Evolutionary conservation across 352 stramenopile species (phyloP), one percentile per base, ranked within the genome.

Genomic region (Globisporangium spinosum): DNA sequence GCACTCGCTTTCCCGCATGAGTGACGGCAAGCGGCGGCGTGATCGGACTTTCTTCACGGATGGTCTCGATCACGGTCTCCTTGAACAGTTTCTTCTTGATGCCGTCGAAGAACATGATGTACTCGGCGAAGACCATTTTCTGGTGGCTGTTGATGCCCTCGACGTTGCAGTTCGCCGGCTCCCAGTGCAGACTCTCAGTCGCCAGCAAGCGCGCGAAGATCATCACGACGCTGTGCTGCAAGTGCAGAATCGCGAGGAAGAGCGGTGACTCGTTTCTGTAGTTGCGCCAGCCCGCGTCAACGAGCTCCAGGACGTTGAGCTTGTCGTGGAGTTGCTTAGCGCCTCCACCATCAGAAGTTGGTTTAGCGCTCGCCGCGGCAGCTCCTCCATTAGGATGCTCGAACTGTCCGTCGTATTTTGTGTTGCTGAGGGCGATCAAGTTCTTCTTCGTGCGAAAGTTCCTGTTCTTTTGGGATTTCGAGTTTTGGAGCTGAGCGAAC

Each of bases 91-190:
- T 79, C 53, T 81, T 83, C n/a, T 58, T 68, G 35, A 80, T 47
- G 9, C 82, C 77, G 43, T 89, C 77, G 58, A 94, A 92, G n/a
- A 94, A 74, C 65, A 94, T 58, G 4, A 90, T 79, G 38, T 91
- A 92, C 70, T 94, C 85, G 63, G 77, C 77, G 27, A 63, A 64
- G 1, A 75, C 65, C 40, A 88, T 70, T 20, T 73, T 66, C 5
- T 59, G 43, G 5, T 69, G 61, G 35, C 32, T 62, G 13, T 71
- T 64, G 34, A 71, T 58, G 8, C 66, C 86, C 68, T 94, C 86
- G 17, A 90, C 79, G 64, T 89, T 93, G 57, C 82, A 79, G 70
- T 88, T 80, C 32, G 69, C 47, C 4, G 88, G 61, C 38, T 94
- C 84, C 78, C 77, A 89, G 1, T 27, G 34, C 13, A 89, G 60